Percentiles rank a stretch among this genome's conserved stretches.
Conservation (phyloP, 768 basidiomycete species). For the Phylloporus sp. region DNA sequence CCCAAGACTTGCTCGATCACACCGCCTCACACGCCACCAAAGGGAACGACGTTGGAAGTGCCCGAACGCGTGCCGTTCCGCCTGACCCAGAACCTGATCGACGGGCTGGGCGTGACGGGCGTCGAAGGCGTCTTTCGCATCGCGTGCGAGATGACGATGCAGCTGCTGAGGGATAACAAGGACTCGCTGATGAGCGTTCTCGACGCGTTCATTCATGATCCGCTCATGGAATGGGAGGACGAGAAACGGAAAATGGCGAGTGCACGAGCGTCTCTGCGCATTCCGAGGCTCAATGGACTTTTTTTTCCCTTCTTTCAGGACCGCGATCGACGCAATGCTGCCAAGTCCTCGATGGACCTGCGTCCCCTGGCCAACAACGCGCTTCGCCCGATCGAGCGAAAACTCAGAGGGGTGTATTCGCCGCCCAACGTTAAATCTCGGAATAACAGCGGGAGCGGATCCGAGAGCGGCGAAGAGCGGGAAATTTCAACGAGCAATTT, state of each 20-base stretch:
- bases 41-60: slow-evolving; percentile 80
- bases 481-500: slow-evolving; percentile 75
- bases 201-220: slow-evolving; percentile 96
- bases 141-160: slow-evolving; percentile 86
- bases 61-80: slow-evolving; percentile 94
- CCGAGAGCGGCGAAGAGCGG: slow-evolving; percentile 27
- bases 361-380: slow-evolving; percentile 67
- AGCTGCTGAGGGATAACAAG: slow-evolving; percentile 81
- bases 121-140: slow-evolving; percentile 93
- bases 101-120: slow-evolving; percentile 88
- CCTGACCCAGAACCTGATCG: slow-evolving; percentile 87
- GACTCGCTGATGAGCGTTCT: slow-evolving; percentile 93
- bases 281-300: background rate
- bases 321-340: slow-evolving; percentile 42
- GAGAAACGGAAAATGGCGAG: slow-evolving; percentile 63
- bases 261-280: background rate
- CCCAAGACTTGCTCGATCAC: background rate
- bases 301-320: too few species aligned
- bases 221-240: slow-evolving; percentile 92
- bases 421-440: slow-evolving; percentile 43
- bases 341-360: slow-evolving; percentile 52
- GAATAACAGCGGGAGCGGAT: slow-evolving; percentile 21
- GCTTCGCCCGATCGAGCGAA: slow-evolving; percentile 76
- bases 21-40: background rate
- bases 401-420: slow-evolving; percentile 68